Base-by-base conservation (phyloP, 768 basidiomycete species). In the Pholiota conissans region DNA sequence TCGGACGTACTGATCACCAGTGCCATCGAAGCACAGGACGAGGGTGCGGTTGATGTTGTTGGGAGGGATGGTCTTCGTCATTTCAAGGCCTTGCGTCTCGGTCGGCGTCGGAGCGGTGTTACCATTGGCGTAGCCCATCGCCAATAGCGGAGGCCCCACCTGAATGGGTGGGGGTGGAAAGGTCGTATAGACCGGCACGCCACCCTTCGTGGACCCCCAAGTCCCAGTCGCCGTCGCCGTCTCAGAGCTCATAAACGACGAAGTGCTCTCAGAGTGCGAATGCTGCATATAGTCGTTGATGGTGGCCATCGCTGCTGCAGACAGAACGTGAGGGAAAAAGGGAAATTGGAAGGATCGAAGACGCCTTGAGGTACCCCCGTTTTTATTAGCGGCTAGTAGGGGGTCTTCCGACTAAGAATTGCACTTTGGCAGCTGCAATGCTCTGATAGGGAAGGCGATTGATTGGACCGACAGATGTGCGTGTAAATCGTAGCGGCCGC, bases 1-100 rank as follows among this genome's bases (percentile, higher is more conserved):
- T 27, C 10, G 37, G 32, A 66, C 67, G 57, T 34, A 74, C 69
- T 79, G 75, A 57, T 81, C 77, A 40, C 79, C 79, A 4, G 81
- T 83, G 3, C 81, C 85, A 68, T 90, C 89, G 63, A 90, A 90
- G 67, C 89, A 89, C 5, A 90, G 73, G 0, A 89, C 79, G 7
- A 88, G 62, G 0, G 84, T 87, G 29, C 86, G 73, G 50, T 58
- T 61, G 9, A 62, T 48, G 46, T 74, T 70, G 1, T 61, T 60
- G 5, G 71, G 67, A 9, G 75, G 75, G 7, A 74, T 67, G 5
- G 56, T 59, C 26, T 61, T 52, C 7, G 29, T 35, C 3, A 50
- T 27, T 5, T 30, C 49, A 26, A 65, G 22, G 7, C 30, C 40
- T 9, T 30, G 22, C n/a, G 34, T 57, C 18, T 57, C 22, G 16